phyloP scores from a whole-genome alignment of 164 flowering plant species.

The Cinnamomum micranthum region DNA sequence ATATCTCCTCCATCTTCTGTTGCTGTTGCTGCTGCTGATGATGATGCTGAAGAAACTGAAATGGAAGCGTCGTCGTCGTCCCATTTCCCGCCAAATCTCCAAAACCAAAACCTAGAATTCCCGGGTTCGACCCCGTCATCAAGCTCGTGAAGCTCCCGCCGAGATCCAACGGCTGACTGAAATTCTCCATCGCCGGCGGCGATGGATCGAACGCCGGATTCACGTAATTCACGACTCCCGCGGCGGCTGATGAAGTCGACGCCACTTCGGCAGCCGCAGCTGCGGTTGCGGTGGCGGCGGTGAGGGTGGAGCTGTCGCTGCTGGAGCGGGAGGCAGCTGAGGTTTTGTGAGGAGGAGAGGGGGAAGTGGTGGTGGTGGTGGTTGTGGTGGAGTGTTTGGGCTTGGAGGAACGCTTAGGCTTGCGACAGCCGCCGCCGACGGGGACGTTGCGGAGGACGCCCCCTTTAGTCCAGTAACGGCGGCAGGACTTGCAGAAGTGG shows the following conservation, averaged over 20 bases:
- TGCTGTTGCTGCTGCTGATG: constrained; percentile 22
- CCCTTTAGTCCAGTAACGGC: constrained; percentile 88
- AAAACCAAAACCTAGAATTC: constrained; percentile 17
- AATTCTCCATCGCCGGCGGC: constrained; percentile 8
- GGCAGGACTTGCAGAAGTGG: constrained; percentile 77
- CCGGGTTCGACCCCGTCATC: constrained; percentile 37
- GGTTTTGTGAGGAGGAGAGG: not conserved
- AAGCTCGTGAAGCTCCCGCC: constrained; percentile 49
- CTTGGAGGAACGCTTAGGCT: constrained; percentile 30
- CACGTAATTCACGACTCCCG: constrained; percentile 8
- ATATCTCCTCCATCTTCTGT: constrained; percentile 30
- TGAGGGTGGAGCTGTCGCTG: constrained; percentile 36
- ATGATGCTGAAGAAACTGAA: constrained; percentile 20
- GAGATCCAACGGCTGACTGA: constrained; percentile 16
- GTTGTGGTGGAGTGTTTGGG: constrained; percentile 8
- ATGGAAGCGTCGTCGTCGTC: not conserved
- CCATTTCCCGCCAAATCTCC: constrained; percentile 17
- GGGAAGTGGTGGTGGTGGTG: not conserved
- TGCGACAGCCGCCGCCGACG: constrained; percentile 80
- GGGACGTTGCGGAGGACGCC: constrained; percentile 89
- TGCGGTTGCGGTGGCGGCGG: constrained; percentile 22
- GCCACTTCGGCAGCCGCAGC: constrained; percentile 20
- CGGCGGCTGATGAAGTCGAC: constrained; percentile 17
- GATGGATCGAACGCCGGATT: constrained; percentile 21
- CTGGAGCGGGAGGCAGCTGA: constrained; percentile 37